These are phyloP conservation scores for Aspergillus sp. DNA, from an alignment of 2,329 filamentous ascomycete species.

Conservation along the genomic window DNA sequence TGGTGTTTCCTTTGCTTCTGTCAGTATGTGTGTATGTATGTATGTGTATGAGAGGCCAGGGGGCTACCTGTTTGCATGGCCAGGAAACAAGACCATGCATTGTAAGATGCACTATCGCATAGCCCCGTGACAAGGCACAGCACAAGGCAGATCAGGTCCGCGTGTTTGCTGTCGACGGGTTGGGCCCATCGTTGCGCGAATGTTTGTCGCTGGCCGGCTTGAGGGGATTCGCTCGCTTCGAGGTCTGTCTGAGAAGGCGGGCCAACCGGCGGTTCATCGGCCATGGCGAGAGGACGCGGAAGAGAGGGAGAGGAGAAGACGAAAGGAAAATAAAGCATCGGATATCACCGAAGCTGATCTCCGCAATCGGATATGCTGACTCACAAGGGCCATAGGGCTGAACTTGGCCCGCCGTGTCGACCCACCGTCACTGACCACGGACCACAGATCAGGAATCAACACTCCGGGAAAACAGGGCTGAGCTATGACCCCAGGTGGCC, in stretches of 20 bases:
- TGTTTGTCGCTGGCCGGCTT: conserved; percentile 3
- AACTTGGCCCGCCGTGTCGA: too few species aligned
- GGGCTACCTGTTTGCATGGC: conserved; percentile 39
- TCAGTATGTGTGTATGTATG: not conserved
- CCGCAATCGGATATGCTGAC: too few species aligned
- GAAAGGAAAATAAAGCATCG: too few species aligned
- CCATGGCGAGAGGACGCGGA: conserved; percentile 6
- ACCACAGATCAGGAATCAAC: too few species aligned
- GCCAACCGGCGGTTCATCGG: conserved; percentile 9
- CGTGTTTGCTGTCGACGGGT: conserved; percentile 21
- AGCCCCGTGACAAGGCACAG: conserved; percentile 34
- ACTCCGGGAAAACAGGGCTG: too few species aligned
- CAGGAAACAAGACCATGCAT: conserved; percentile 39
- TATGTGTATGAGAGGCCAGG: conserved; percentile 2
- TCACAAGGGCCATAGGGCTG: too few species aligned
- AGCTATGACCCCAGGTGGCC: too few species aligned
- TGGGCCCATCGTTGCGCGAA: conserved; percentile 20
- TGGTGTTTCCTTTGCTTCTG: conserved; percentile 32
- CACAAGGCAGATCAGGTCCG: conserved; percentile 32
- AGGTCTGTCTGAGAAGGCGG: conserved; percentile 8
- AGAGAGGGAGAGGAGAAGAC: not conserved
- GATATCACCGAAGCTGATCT: too few species aligned
- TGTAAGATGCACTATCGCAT: conserved; percentile 38
- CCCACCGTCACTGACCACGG: too few species aligned
- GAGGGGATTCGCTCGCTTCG: conserved; percentile 9